Evolutionary conservation across 108 stramenopile genomes (phyloP).

Genomic region (Nitzschia sp.): DNA sequence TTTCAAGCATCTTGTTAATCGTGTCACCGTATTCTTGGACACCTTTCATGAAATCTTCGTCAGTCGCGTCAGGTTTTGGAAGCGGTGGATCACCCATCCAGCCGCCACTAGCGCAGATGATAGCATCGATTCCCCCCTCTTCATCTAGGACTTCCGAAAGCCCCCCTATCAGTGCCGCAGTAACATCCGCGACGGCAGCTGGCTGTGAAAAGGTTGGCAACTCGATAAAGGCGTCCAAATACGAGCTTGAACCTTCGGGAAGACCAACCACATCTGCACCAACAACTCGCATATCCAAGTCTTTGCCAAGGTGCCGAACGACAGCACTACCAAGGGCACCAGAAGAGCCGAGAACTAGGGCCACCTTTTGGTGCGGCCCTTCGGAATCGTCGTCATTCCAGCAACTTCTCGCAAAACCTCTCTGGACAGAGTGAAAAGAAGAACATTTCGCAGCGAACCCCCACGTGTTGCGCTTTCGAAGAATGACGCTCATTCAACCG

Average conservation of each 20-base stretch:
- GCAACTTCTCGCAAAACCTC: not conserved
- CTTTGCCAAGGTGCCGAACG: slow-evolving; percentile 31
- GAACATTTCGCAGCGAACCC: not conserved
- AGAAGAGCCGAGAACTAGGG: slow-evolving; percentile 77
- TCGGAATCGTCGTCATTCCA: not conserved
- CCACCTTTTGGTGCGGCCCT: slow-evolving; percentile 24
- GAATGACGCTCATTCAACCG: not conserved
- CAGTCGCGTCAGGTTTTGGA: slow-evolving; percentile 30
- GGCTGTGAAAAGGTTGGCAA: slow-evolving; percentile 22
- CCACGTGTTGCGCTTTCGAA: not conserved
- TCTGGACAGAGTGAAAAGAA: not conserved
- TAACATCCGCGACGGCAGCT: slow-evolving; percentile 44
- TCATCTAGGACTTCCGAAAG: slow-evolving; percentile 25
- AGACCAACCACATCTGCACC: slow-evolving; percentile 58
- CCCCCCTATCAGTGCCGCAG: slow-evolving; percentile 47
- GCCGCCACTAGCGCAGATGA: slow-evolving; percentile 62
- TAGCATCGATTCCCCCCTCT: slow-evolving; percentile 54
- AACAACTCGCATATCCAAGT: slow-evolving; percentile 47
- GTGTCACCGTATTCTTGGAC: slow-evolving; percentile 39
- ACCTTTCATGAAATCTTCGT: slow-evolving; percentile 45
- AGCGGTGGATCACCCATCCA: slow-evolving; percentile 45
- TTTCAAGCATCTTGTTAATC: slow-evolving; percentile 55
- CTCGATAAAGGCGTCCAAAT: slow-evolving; percentile 41
- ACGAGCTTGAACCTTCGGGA: not conserved
- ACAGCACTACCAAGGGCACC: slow-evolving; percentile 60